phyloP scores from a whole-genome alignment of 805 yeast genomes.

The Teunomyces stri region DNA sequence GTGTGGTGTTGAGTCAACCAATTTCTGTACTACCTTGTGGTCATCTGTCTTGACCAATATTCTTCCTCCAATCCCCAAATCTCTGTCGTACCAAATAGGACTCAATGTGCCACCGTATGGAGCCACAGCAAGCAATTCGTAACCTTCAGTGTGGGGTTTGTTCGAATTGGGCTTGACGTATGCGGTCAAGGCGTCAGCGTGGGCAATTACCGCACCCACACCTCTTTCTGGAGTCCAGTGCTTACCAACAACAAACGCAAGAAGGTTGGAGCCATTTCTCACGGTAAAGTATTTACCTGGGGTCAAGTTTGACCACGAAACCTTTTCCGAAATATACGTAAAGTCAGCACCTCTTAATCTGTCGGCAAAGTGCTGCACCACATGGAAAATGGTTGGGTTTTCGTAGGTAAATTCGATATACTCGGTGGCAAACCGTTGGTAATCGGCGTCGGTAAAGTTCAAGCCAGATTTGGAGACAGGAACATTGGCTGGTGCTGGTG shows the following conservation, averaged over 20 bases:
- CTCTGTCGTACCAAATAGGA: slow-evolving; percentile 81
- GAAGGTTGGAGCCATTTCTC: slow-evolving; percentile 65
- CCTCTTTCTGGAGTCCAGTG: slow-evolving; percentile 65
- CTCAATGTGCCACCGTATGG: slow-evolving; percentile 73
- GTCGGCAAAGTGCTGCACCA: slow-evolving; percentile 49
- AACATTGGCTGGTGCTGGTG: background rate
- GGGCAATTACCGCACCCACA: slow-evolving; percentile 71
- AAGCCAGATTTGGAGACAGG: background rate
- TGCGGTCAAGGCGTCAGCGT: slow-evolving; percentile 69
- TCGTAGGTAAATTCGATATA: slow-evolving; percentile 70
- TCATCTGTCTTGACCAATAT: slow-evolving; percentile 47
- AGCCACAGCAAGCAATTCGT: slow-evolving; percentile 76
- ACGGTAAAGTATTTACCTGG: slow-evolving; percentile 64
- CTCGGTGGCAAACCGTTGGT: slow-evolving; percentile 31
- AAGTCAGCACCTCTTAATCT: slow-evolving; percentile 61
- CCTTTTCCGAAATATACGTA: slow-evolving; percentile 61
- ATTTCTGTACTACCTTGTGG: slow-evolving; percentile 37
- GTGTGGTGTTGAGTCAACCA: slow-evolving; percentile 59
- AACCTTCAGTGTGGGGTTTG: slow-evolving; percentile 65
- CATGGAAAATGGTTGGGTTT: slow-evolving; percentile 77
- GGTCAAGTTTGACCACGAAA: slow-evolving; percentile 44
- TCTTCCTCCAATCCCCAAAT: slow-evolving; percentile 80
- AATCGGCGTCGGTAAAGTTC: background rate
- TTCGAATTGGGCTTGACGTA: slow-evolving; percentile 70
- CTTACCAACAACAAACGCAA: slow-evolving; percentile 68